Evolutionary conservation across 2,329 filamentous ascomycete genomes (phyloP), one percentile per base, ranked within the genome.

Genomic region (Diaporthe nobilis): DNA sequence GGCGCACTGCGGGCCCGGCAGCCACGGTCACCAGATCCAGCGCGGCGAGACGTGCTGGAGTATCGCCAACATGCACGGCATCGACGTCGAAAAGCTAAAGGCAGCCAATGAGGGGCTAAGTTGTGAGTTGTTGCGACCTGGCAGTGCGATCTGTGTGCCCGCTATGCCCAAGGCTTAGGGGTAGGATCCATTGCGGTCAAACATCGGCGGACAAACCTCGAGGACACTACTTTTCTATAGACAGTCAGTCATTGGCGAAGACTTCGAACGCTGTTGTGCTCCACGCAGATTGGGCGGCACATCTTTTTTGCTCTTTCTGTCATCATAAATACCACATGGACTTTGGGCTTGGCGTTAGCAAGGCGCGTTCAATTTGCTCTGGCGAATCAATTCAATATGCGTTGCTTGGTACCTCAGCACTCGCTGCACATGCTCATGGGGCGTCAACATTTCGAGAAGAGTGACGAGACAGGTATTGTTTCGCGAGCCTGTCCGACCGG

Each of bases 41-140:
- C 71, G 82, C 10, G 88, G 87, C 7, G 88, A 91, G 77, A 89
- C 87, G 10, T 91, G 89, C 80, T 90, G 88, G 88, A 85, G 80
- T 8, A 85, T 91, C 79, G 87, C 86, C 1, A 79, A 90, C 74
- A 80, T 78, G 44, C 80, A 83, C 75, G 83, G 83, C n/a, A 75
- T 88, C 73, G 82, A 81, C 57, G 82, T 91, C 31, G 86, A 88
- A 20, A 85, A 85, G 28, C 79, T 91, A 42, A n/a, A 87, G 76
- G 80, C 80, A 34, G 79, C 85, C 51, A 91, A 91, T 74, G 67
- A 81, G 28, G 84, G 82, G 1, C 78, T 91, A 15, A 82, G 89
- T 73, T 91, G 90, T 79, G 85, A 88, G 34, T 81, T 79, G 55
- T 79, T 91, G 74, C 70, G 57, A 42, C 77, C 87, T 39, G 88